A percentile compares a stretch with the other conserved stretches of the same genome.
phyloP scores from a whole-genome alignment of 2,329 filamentous ascomycete species.

The Didymella keratinophila region DNA sequence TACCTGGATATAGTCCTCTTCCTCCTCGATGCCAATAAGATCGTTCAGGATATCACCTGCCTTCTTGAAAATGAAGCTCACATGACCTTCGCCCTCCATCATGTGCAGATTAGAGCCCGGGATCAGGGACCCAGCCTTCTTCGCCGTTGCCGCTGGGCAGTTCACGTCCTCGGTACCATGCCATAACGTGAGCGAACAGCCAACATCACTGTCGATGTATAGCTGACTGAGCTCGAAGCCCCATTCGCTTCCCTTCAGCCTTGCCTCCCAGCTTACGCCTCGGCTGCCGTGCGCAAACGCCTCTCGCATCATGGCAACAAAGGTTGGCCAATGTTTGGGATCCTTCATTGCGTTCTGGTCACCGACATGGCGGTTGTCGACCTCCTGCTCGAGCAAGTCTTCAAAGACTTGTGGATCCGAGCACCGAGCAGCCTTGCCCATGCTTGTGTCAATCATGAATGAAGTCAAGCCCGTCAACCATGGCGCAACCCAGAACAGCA shows the following conservation, averaged over 20 bases:
- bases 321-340: conserved; percentile 30
- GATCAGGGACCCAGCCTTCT: conserved; percentile 36
- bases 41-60: conserved; percentile 34
- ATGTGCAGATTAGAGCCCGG: conserved; percentile 30
- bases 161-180: conserved; percentile 45
- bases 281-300: conserved; percentile 37
- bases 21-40: conserved; percentile 28
- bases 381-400: conserved; percentile 33
- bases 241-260: conserved; percentile 40
- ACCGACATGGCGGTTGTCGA: conserved; percentile 26
- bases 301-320: conserved; percentile 40
- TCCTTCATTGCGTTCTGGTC: conserved; percentile 35
- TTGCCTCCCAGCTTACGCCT: conserved; percentile 42
- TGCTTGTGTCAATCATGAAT: conserved; percentile 31
- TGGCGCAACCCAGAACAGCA: conserved; percentile 38
- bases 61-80: conserved; percentile 34
- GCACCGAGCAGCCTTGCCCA: conserved; percentile 38
- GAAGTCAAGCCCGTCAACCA: conserved; percentile 35
- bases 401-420: conserved; percentile 38
- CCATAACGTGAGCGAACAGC: conserved; percentile 41
- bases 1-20: conserved; percentile 29
- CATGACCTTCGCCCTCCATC: conserved; percentile 38
- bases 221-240: conserved; percentile 45
- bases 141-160: conserved; percentile 35
- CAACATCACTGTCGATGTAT: conserved; percentile 24